Conservation (phyloP, 129 eudicot genomes). For the Tagetes patula region DNA sequence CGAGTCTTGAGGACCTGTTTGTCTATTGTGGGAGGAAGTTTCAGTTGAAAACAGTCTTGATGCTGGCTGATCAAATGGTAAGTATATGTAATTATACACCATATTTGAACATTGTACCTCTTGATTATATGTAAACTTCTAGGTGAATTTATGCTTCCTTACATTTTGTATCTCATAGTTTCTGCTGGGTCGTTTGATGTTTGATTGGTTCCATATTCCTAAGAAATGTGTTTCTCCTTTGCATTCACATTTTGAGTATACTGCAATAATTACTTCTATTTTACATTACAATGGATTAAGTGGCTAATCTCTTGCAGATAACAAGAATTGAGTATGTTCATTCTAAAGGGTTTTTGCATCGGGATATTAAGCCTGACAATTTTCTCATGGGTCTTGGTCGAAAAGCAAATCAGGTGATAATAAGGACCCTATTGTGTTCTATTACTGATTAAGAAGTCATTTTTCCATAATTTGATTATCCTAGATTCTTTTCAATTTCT, state of each 20-base stretch:
- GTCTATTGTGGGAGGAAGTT: conserved; percentile 93
- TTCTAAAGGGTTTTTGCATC: conserved; percentile 91
- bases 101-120: neutral
- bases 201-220: neutral
- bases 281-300: conserved; percentile 5
- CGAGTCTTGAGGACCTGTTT: conserved; percentile 95
- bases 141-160: neutral
- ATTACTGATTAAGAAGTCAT: conserved; percentile 2
- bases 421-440: neutral
- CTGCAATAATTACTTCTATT: neutral
- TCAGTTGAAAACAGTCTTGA: conserved; percentile 85
- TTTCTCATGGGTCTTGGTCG: conserved; percentile 99
- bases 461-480: conserved; percentile 24
- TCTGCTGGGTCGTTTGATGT: neutral
- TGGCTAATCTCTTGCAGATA: conserved; percentile 42
- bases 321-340: conserved; percentile 97
- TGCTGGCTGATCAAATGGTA: conserved; percentile 99
- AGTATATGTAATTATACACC: conserved; percentile 7
- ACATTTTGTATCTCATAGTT: neutral
- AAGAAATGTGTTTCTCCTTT: too few relatives aligned
- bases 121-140: neutral
- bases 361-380: conserved; percentile 98
- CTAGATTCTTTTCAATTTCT: conserved; percentile 1
- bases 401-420: conserved; percentile 88
- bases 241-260: neutral